A percentile compares a stretch with the other conserved stretches of the same genome.
These are phyloP conservation scores for Blastocystis sp. DNA, from an alignment of 352 stramenopile genomes.

Conservation along the genomic window DNA sequence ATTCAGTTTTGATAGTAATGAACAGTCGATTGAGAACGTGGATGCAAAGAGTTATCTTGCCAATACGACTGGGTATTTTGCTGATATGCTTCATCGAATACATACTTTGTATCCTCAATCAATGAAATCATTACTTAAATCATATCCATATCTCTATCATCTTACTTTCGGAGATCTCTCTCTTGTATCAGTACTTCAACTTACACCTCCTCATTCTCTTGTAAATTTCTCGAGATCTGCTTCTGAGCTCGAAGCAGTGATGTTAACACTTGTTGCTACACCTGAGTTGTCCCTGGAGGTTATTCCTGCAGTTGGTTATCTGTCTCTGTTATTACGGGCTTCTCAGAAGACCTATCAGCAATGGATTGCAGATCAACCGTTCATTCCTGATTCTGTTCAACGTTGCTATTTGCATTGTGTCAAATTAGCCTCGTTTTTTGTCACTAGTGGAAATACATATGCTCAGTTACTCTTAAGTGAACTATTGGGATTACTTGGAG, in stretches of 20 bases:
- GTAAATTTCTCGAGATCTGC: not conserved
- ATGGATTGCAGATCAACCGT: not conserved
- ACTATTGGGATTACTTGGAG: conserved; percentile 9
- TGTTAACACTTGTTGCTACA: not conserved
- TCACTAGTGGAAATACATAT: not conserved
- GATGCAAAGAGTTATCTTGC: not conserved
- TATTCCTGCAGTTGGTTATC: not conserved
- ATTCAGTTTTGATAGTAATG: not conserved
- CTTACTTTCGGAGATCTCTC: not conserved
- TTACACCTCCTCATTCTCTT: not conserved
- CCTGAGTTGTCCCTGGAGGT: conserved; percentile 28
- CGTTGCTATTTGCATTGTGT: not conserved
- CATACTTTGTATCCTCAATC: not conserved
- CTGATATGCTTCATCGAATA: not conserved
- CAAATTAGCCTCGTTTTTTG: conserved; percentile 1
- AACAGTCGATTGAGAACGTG: not conserved
- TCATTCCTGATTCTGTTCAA: not conserved
- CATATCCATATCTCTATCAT: conserved; percentile 11
- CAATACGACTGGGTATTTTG: not conserved
- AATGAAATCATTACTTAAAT: not conserved
- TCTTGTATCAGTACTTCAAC: not conserved
- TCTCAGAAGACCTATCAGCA: conserved; percentile 9
- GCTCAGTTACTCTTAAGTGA: not conserved
- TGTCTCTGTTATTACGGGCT: not conserved
- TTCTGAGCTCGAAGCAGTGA: not conserved